Conservation (phyloP, 2,329 filamentous ascomycete genomes). For the Monosporascus sp. region DNA sequence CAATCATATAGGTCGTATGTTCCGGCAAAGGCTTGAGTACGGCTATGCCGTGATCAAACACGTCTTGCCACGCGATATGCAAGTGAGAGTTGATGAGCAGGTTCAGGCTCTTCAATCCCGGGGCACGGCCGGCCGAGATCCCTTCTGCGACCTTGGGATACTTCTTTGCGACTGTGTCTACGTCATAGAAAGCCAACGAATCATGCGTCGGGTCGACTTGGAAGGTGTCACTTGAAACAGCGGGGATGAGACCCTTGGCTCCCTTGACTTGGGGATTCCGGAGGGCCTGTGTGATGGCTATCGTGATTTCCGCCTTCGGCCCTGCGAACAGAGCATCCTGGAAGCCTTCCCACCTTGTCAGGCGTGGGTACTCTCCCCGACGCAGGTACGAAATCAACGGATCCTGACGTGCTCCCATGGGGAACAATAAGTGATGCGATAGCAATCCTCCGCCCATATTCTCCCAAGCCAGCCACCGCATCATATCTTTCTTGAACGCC, state of each 20-base stretch:
- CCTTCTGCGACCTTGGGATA: slow-evolving; percentile 66
- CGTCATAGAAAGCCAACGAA: slow-evolving; percentile 74
- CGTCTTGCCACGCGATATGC: slow-evolving; percentile 78
- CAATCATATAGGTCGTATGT: slow-evolving; percentile 68
- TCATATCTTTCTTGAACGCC: slow-evolving; percentile 63
- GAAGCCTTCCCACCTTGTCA: slow-evolving; percentile 71
- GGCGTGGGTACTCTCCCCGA: slow-evolving; percentile 65
- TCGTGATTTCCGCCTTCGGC: slow-evolving; percentile 57
- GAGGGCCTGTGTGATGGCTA: slow-evolving; percentile 57
- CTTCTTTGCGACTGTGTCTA: slow-evolving; percentile 53
- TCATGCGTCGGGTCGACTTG: slow-evolving; percentile 59
- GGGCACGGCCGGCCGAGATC: slow-evolving; percentile 50
- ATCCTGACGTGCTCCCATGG: slow-evolving; percentile 76
- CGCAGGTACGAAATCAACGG: slow-evolving; percentile 67
- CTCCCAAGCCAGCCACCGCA: slow-evolving; percentile 89
- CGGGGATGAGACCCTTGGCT: slow-evolving; percentile 59
- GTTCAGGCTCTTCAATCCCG: slow-evolving; percentile 63
- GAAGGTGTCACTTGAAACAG: slow-evolving; percentile 56
- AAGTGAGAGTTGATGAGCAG: slow-evolving; percentile 79
- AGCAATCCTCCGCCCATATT: slow-evolving; percentile 83
- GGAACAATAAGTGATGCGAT: slow-evolving; percentile 72
- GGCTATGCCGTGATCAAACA: slow-evolving; percentile 70
- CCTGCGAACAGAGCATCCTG: slow-evolving; percentile 71
- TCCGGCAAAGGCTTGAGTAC: slow-evolving; percentile 75
- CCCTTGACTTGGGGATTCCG: slow-evolving; percentile 48